Evolutionary conservation across 2,329 filamentous ascomycete genomes (phyloP), one percentile per base, ranked within the genome.

Genomic region (Epichloe typhina): DNA sequence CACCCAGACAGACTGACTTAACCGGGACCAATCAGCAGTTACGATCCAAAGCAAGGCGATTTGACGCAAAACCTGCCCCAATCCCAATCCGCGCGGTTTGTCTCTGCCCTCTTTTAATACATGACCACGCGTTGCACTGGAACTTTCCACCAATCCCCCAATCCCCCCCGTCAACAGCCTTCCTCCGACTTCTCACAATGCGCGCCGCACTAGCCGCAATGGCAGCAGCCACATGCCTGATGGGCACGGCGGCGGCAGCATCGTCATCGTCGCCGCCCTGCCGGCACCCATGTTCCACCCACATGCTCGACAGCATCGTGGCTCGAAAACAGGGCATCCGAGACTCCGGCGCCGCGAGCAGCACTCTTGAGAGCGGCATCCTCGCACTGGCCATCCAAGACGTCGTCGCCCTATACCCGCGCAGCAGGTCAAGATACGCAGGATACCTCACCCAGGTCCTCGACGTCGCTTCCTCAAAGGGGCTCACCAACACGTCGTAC

Each of bases 261-360:
- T 19, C 44, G 12, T 31, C 26, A 31, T 11, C 31, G 9, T 31
- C 31, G 31, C 8, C 26, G 26, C 8, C 31, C 31, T 37, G 44
- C 17, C 35, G 13, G 13, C 48, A 12, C 9, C 48, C 15, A 26
- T n/a, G 8, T 17, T 36, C 44, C 4, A 42, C 21, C 7, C 47
- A 7, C 35, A 60, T 61, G 59, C 53, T 61, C 11, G 55, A 59
- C 39, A 59, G 59, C 57, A 52, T 61, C 53, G 55, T 58, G 35
- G 9, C 43, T 7, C 59, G 59, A 11, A 53, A 52, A 4, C 59
- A 61, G 15, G 59, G 58, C 49, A 46, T 59, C 46, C 43, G 50
- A 4, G 54, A 54, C 9, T 59, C 56, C 1, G 56, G 57, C 38
- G 57, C 54, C 11, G 40, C 53, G 2, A 58, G 52, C 40, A 56